phyloP scores from a whole-genome alignment of 306 rosid species.

The Vigna mungo region DNA sequence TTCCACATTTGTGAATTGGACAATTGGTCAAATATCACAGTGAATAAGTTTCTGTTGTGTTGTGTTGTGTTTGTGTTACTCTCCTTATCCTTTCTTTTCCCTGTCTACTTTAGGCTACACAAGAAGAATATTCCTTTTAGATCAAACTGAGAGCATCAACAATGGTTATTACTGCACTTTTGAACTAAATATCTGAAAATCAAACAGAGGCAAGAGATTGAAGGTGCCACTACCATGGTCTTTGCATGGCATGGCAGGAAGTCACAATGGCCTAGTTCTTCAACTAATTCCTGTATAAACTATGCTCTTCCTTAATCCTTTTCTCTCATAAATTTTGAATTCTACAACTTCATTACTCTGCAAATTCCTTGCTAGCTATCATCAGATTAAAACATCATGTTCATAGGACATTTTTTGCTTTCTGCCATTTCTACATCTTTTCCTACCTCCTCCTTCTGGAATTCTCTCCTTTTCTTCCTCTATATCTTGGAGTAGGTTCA shows the following conservation, averaged over 20 bases:
- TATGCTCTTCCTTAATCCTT: slow-evolving; percentile 23
- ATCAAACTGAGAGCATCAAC: slow-evolving; percentile 10
- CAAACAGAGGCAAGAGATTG: slow-evolving; percentile 8
- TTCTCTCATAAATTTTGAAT: background rate
- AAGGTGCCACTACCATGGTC: slow-evolving; percentile 31
- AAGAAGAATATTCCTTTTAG: background rate
- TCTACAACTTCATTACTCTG: slow-evolving; percentile 37
- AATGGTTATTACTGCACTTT: background rate
- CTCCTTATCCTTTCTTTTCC: background rate
- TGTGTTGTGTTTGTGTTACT: background rate
- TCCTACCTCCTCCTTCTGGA: slow-evolving; percentile 57
- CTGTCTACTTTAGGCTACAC: background rate
- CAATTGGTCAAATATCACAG: slow-evolving; percentile 17
- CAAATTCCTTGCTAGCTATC: slow-evolving; percentile 52
- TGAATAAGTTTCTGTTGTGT: background rate
- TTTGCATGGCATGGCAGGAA: slow-evolving; percentile 28
- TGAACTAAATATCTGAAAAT: background rate
- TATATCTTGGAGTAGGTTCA: slow-evolving; percentile 49
- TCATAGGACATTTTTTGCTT: slow-evolving; percentile 58
- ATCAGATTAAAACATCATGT: slow-evolving; percentile 54
- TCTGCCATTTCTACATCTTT: slow-evolving; percentile 49
- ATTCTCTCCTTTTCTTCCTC: slow-evolving; percentile 52
- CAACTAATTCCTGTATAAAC: slow-evolving; percentile 1
- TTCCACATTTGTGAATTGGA: background rate
- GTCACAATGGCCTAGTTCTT: background rate